These are phyloP conservation scores for Circinella umbellata DNA, from an alignment of 371 early-diverging fungal species.

Conservation along the genomic window DNA sequence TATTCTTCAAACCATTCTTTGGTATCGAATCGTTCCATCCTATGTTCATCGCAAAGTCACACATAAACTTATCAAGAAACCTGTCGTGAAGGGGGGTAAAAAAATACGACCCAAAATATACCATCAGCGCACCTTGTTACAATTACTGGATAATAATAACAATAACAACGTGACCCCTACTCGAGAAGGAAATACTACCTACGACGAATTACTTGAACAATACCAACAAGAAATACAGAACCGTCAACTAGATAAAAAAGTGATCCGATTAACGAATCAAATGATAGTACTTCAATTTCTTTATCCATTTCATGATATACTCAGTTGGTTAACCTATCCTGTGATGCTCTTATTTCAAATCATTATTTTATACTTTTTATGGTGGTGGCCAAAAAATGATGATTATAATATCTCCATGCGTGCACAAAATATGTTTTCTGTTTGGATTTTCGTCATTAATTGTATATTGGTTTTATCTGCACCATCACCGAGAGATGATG, in stretches of 20 bases:
- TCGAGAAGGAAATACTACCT: no score
- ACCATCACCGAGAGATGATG: not conserved
- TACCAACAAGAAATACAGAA: not conserved
- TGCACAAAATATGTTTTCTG: conserved; percentile 1
- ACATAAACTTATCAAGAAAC: not conserved
- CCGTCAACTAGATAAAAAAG: not conserved
- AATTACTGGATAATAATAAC: not conserved
- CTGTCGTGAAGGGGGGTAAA: not conserved
- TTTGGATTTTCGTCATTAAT: conserved; percentile 3
- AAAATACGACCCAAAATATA: not conserved
- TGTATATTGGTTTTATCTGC: not conserved
- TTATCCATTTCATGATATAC: not conserved
- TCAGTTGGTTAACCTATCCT: conserved; percentile 7
- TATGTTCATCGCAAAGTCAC: conserved; percentile 1
- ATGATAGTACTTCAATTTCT: not conserved
- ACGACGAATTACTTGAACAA: not conserved
- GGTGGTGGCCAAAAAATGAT: conserved; percentile 1
- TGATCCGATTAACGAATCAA: not conserved
- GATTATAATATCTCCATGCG: not conserved
- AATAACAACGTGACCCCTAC: no score
- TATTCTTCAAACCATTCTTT: not conserved
- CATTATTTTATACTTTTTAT: not conserved
- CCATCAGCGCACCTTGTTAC: not conserved
- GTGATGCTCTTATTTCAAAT: conserved; percentile 1
- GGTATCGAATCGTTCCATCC: not conserved